phyloP scores from a whole-genome alignment of 192 early-diverging fungal genomes.

The Podila horticola region DNA sequence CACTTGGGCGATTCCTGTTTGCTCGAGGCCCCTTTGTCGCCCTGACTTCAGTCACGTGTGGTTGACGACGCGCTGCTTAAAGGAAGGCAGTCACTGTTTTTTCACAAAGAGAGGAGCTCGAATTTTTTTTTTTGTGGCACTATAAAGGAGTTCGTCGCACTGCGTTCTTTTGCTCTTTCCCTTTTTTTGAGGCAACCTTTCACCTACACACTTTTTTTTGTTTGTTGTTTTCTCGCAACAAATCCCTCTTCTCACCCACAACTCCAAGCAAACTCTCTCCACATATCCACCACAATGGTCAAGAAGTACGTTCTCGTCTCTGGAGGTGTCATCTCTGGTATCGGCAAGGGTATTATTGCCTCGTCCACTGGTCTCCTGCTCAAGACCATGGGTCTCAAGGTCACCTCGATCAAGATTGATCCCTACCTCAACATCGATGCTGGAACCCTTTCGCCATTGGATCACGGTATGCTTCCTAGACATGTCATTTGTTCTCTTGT shows the following conservation, averaged over 20 bases:
- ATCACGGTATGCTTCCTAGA: conserved; percentile 78
- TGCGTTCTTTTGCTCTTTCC: conserved; percentile 31
- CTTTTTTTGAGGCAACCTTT: conserved; percentile 36
- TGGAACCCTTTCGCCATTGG: conserved; percentile 95
- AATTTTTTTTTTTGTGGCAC: background rate
- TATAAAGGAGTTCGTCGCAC: background rate
- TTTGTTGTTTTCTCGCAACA: background rate
- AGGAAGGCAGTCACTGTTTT: background rate
- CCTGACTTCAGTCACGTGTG: no score
- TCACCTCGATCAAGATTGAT: conserved; percentile 99
- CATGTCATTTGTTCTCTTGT: no score
- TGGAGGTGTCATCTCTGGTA: conserved; percentile 99
- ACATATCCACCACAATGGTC: conserved; percentile 31
- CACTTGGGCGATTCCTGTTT: no score
- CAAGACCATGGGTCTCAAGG: conserved; percentile 90
- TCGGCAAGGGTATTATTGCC: conserved; percentile 99
- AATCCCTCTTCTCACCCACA: background rate
- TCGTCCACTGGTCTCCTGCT: conserved; percentile 96
- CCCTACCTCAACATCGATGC: conserved; percentile 99
- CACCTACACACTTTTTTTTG: conserved; percentile 23
- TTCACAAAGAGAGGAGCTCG: background rate
- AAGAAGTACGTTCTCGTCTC: conserved; percentile 97
- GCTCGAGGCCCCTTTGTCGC: no score
- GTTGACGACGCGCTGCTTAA: background rate
- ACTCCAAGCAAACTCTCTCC: background rate